Conservation (phyloP, 768 basidiomycete species). For the Mycena floridula region DNA sequence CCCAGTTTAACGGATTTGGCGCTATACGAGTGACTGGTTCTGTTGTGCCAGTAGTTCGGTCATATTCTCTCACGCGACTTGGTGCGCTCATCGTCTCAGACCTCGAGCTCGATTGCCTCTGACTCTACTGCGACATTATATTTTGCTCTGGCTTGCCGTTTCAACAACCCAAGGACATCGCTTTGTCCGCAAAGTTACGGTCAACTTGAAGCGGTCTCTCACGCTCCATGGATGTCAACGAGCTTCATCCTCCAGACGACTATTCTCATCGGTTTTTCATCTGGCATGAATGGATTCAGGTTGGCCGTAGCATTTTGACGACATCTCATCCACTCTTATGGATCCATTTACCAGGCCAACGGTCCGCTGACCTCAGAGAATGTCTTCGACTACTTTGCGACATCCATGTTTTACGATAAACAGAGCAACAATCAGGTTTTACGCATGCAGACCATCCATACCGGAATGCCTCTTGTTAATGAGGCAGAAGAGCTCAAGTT, state of each 20-base stretch:
- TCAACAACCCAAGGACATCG: too few species aligned
- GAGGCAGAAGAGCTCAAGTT: constrained; percentile 86
- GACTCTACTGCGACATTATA: too few species aligned
- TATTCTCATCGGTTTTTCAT: constrained; percentile 81
- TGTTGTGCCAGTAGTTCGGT: too few species aligned
- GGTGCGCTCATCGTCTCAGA: too few species aligned
- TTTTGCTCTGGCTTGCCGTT: too few species aligned
- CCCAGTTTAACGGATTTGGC: too few species aligned
- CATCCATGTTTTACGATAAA: constrained; percentile 92
- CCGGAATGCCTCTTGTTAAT: constrained; percentile 67
- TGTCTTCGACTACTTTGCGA: constrained; percentile 86
- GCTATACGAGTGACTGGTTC: too few species aligned
- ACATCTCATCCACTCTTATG: constrained; percentile 2
- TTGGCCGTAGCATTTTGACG: constrained; percentile 15
- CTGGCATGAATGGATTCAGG: constrained; percentile 90
- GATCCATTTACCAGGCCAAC: constrained; percentile 44
- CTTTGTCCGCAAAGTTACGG: too few species aligned
- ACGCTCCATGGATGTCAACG: constrained; percentile 48
- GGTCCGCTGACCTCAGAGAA: constrained; percentile 72
- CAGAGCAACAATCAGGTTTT: constrained; percentile 89
- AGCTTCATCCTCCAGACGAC: constrained; percentile 78
- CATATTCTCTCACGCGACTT: too few species aligned
- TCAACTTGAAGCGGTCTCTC: too few species aligned
- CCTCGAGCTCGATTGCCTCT: too few species aligned
- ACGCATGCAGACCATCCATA: constrained; percentile 91